These are phyloP conservation scores for Sanghuangporus baumii DNA, from an alignment of 1,284 basidiomycete species.

Conservation along the genomic window DNA sequence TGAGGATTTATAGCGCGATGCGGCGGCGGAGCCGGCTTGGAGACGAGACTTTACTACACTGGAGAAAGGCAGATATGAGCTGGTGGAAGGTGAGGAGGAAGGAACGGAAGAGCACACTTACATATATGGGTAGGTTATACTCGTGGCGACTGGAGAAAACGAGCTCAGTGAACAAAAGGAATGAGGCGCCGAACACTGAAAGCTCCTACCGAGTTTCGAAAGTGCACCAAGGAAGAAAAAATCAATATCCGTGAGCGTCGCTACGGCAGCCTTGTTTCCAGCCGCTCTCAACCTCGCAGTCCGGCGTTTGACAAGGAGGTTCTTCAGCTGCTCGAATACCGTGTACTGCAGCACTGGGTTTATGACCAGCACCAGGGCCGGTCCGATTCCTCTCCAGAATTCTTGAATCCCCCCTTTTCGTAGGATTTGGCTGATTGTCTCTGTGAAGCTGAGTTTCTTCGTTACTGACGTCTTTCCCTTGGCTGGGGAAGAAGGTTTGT, in stretches of 20 bases:
- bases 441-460: slow-evolving; percentile 60
- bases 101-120: slow-evolving; percentile 28
- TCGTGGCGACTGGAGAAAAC: slow-evolving; percentile 55
- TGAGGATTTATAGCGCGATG: slow-evolving; percentile 65
- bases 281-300: slow-evolving; percentile 46
- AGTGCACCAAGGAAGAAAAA: slow-evolving; percentile 86
- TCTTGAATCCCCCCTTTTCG: slow-evolving; percentile 74
- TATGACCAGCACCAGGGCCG: slow-evolving; percentile 88
- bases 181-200: neutral
- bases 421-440: slow-evolving; percentile 71
- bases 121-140: slow-evolving; percentile 77
- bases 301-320: slow-evolving; percentile 58
- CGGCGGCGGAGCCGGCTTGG: slow-evolving; percentile 65
- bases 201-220: slow-evolving; percentile 69
- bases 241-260: slow-evolving; percentile 73
- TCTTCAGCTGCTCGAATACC: slow-evolving; percentile 85
- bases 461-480: slow-evolving; percentile 15
- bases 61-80: slow-evolving; percentile 8
- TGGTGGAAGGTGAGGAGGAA: neutral
- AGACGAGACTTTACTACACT: slow-evolving; percentile 82
- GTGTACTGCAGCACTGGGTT: slow-evolving; percentile 95
- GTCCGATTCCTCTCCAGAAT: slow-evolving; percentile 95
- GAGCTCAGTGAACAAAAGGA: neutral
- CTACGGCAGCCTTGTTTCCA: slow-evolving; percentile 38
- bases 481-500: slow-evolving; percentile 19